phyloP scores from a whole-genome alignment of 139 green algal species.

The Chlorella ohadii region DNA sequence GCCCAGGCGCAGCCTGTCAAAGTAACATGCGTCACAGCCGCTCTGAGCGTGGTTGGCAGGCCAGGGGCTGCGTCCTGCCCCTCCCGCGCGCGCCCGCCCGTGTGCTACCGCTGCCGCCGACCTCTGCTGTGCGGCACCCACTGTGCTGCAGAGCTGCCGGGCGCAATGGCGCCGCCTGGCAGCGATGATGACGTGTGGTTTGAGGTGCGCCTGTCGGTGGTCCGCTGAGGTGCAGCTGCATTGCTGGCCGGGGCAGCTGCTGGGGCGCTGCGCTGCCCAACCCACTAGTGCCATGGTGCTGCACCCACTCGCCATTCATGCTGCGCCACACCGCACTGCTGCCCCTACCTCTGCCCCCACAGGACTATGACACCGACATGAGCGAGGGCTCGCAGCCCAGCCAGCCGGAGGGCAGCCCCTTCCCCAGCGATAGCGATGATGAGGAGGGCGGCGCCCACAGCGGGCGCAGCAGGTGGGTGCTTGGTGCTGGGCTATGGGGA shows the following conservation, averaged over 20 bases:
- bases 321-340: no score
- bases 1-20: no score
- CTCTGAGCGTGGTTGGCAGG: no score
- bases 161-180: background rate
- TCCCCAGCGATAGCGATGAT: conserved; percentile 8
- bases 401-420: background rate
- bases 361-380: conserved; percentile 32
- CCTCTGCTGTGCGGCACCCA: background rate
- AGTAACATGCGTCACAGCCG: no score
- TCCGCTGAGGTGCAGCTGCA: no score
- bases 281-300: no score
- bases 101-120: background rate
- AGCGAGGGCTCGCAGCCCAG: background rate
- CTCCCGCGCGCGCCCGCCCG: background rate
- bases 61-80: background rate
- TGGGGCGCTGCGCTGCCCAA: no score
- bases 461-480: background rate
- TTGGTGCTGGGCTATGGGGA: no score
- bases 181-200: conserved; percentile 35
- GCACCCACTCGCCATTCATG: no score
- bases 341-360: no score
- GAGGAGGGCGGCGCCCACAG: background rate
- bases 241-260: no score
- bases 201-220: no score
- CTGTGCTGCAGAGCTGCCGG: background rate